Percentiles rank a stretch among this genome's conserved stretches.
Evolutionary conservation across 2,329 filamentous ascomycete genomes (phyloP).

Genomic region (Seiridium unicorne): DNA sequence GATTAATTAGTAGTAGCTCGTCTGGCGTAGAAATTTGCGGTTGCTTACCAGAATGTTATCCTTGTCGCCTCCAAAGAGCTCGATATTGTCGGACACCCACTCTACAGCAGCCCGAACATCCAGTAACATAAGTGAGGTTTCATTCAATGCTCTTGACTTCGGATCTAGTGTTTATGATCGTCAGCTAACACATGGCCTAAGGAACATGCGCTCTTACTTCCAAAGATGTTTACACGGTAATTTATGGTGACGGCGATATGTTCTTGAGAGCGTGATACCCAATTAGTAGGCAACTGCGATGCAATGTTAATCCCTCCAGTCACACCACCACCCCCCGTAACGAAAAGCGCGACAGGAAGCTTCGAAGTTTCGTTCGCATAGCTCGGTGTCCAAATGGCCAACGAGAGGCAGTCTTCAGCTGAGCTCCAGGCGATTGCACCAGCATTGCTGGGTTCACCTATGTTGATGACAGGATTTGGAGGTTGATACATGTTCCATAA

Average conservation of each 20-base stretch:
- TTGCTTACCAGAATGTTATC: conserved; percentile 1
- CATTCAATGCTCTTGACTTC: not conserved
- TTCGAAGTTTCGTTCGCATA: conserved; percentile 10
- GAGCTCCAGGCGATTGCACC: conserved; percentile 7
- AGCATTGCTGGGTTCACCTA: not conserved
- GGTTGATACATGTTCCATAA: conserved; percentile 1
- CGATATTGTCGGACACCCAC: not conserved
- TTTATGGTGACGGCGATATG: conserved; percentile 1
- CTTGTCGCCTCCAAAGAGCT: not conserved
- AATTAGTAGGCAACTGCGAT: not conserved
- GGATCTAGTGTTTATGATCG: not conserved
- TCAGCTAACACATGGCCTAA: not conserved
- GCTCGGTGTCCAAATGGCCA: conserved; percentile 38
- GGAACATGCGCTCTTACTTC: not conserved
- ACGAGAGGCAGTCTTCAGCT: conserved; percentile 33
- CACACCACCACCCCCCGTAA: not conserved
- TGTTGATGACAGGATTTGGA: conserved; percentile 22
- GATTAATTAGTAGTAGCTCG: not conserved
- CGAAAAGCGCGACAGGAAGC: not conserved
- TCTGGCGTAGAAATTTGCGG: not conserved
- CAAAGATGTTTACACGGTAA: not conserved
- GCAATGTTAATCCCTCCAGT: not conserved
- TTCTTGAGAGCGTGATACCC: conserved; percentile 1
- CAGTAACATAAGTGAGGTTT: not conserved
- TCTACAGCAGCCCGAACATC: conserved; percentile 4